These are phyloP conservation scores for Delphinella strobiligena DNA, from an alignment of 2,329 filamentous ascomycete genomes.

Conservation along the genomic window DNA sequence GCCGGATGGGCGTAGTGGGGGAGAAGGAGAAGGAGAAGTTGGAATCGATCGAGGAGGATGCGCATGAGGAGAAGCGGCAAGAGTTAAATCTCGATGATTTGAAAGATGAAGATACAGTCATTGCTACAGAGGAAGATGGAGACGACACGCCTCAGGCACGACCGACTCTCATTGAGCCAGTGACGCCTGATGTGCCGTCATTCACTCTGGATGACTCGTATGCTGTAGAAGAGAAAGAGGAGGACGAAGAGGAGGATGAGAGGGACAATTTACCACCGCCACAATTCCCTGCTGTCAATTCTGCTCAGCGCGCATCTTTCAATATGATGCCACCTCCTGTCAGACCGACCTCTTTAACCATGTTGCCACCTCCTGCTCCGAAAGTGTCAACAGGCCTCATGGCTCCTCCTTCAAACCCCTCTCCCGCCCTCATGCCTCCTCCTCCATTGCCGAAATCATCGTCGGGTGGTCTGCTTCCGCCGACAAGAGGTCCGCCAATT, in stretches of 20 bases:
- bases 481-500: neutral
- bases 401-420: slow-evolving; percentile 2
- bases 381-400: slow-evolving; percentile 12
- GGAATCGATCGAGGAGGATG: slow-evolving; percentile 1
- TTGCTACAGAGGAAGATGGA: slow-evolving; percentile 6
- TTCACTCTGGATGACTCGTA: slow-evolving; percentile 10
- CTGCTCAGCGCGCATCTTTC: slow-evolving; percentile 31
- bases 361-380: slow-evolving; percentile 14
- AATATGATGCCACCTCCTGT: slow-evolving; percentile 28
- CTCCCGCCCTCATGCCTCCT: slow-evolving; percentile 17
- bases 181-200: slow-evolving; percentile 11
- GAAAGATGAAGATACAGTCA: neutral
- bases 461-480: neutral
- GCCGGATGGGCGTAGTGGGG: neutral
- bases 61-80: neutral
- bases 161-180: slow-evolving; percentile 7
- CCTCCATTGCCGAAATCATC: slow-evolving; percentile 11
- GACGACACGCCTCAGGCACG: slow-evolving; percentile 20
- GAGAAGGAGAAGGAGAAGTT: neutral
- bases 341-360: slow-evolving; percentile 13
- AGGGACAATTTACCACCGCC: slow-evolving; percentile 23
- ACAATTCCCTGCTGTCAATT: slow-evolving; percentile 34
- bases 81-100: slow-evolving; percentile 9
- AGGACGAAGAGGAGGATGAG: slow-evolving; percentile 22
- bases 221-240: slow-evolving; percentile 11